Conservation (phyloP, 2,329 filamentous ascomycete species). For the Claviceps sp. region DNA sequence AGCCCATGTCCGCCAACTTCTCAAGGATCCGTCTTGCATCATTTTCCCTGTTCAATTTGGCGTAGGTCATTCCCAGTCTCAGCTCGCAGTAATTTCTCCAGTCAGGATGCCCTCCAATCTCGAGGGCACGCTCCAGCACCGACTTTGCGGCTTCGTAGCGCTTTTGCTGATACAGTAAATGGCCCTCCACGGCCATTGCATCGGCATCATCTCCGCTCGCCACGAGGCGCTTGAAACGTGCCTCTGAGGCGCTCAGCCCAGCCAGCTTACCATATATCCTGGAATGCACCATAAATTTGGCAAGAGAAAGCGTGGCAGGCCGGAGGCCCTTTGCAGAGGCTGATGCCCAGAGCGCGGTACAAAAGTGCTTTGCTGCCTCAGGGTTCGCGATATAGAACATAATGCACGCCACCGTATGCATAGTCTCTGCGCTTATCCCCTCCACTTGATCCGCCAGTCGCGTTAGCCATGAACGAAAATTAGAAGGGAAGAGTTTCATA, state of each 20-base stretch:
- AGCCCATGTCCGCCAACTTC: constrained; percentile 10
- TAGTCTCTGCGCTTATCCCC: constrained; percentile 7
- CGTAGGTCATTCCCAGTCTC: constrained; percentile 13
- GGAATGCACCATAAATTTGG: constrained; percentile 10
- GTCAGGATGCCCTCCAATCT: constrained; percentile 11
- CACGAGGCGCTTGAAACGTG: constrained; percentile 19
- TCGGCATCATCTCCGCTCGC: constrained; percentile 18
- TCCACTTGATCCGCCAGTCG: constrained; percentile 3
- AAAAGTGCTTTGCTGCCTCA: constrained; percentile 7
- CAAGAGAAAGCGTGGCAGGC: constrained; percentile 18
- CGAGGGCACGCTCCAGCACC: constrained; percentile 14
- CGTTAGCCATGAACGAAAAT: not conserved
- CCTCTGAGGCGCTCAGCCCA: constrained; percentile 11
- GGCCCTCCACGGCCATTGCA: constrained; percentile 22
- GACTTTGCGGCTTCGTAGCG: constrained; percentile 12
- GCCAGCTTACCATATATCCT: constrained; percentile 10
- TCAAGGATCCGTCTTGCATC: constrained; percentile 15
- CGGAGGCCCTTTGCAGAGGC: constrained; percentile 19
- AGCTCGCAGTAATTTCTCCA: constrained; percentile 15
- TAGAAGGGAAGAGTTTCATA: no score
- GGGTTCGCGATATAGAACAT: constrained; percentile 9
- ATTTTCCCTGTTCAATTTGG: constrained; percentile 9
- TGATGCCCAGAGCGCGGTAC: constrained; percentile 16
- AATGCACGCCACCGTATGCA: constrained; percentile 19
- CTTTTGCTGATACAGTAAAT: constrained; percentile 13